phyloP scores from a whole-genome alignment of 768 basidiomycete genomes.

The Suillus weaverae region DNA sequence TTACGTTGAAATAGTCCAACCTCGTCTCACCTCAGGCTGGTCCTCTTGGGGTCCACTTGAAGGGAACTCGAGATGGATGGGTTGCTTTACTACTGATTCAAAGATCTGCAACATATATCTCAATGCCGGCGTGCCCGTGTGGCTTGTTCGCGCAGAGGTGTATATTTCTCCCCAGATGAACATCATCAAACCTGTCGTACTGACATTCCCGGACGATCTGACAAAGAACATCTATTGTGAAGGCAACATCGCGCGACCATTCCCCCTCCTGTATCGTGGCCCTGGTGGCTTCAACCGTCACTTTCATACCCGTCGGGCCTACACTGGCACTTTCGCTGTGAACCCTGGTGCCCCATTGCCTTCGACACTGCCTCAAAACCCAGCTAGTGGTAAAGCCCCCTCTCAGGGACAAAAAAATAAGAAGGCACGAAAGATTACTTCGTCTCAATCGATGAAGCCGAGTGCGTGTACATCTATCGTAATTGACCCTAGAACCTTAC shows the following conservation, averaged over 20 bases:
- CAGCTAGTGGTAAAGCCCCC: slow-evolving; percentile 1
- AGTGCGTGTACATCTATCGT: neutral
- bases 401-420: neutral
- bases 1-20: slow-evolving; percentile 7
- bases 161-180: slow-evolving; percentile 5
- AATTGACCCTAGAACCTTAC: neutral
- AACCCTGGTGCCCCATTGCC: neutral
- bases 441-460: neutral
- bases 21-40: slow-evolving; percentile 1
- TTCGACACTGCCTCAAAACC: neutral
- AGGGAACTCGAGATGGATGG: slow-evolving; percentile 11
- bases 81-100: slow-evolving; percentile 9
- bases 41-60: neutral
- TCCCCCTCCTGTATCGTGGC: neutral
- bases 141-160: neutral
- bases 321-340: neutral
- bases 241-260: neutral
- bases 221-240: neutral
- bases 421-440: neutral
- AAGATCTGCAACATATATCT: slow-evolving; percentile 6
- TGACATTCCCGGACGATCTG: slow-evolving; percentile 6
- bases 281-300: slow-evolving; percentile 6
- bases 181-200: neutral
- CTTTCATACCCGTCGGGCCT: neutral
- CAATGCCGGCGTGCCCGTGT: slow-evolving; percentile 12